phyloP scores from a whole-genome alignment of 176 grass and related monocot species.

The Triticum monococcum region DNA sequence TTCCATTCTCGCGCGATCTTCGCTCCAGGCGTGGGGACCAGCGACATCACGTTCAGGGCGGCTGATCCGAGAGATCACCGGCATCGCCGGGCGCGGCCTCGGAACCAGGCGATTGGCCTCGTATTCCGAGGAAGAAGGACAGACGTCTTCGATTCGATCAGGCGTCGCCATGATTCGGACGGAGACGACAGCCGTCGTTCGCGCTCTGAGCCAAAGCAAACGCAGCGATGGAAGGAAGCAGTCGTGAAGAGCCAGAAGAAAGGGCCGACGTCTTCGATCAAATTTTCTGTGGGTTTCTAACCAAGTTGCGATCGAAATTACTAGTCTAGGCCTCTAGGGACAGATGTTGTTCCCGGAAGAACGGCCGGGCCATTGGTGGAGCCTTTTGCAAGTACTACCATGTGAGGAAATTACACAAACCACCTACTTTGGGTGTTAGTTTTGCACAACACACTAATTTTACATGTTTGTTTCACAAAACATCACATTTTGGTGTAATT shows the following conservation, averaged over 20 bases:
- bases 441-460: too few relatives aligned
- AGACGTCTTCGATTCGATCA: neutral
- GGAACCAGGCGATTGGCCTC: neutral
- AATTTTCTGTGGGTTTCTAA: too few relatives aligned
- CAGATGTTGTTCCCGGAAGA: neutral
- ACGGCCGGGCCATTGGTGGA: neutral
- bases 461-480: too few relatives aligned
- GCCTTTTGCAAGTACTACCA: too few relatives aligned
- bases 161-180: neutral
- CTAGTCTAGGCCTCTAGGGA: neutral
- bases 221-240: too few relatives aligned
- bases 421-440: too few relatives aligned
- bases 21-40: neutral
- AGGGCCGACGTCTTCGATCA: too few relatives aligned
- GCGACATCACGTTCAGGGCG: neutral
- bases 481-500: too few relatives aligned
- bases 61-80: neutral
- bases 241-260: neutral
- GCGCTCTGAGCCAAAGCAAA: neutral
- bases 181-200: neutral
- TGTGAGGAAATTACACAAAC: too few relatives aligned
- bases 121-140: neutral
- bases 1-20: neutral
- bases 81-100: neutral
- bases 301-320: neutral